Percentiles rank a stretch among this genome's conserved stretches.
Conservation (phyloP, 2,329 filamentous ascomycete species). For the Ophiostoma quercus region DNA sequence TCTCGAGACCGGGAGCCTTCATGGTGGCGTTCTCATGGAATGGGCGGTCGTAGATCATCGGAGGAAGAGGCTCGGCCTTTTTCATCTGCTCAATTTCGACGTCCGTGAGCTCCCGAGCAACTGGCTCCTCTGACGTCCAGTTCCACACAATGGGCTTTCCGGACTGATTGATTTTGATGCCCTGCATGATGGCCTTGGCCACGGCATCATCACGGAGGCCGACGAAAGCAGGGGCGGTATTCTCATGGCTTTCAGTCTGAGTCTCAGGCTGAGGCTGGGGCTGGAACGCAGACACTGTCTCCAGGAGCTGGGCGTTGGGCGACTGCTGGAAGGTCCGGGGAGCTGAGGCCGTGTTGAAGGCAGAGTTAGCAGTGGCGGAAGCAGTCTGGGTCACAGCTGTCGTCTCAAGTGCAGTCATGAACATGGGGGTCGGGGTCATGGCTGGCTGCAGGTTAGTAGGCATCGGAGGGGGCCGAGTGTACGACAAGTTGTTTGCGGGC, state of each 20-base stretch:
- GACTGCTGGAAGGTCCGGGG: background rate
- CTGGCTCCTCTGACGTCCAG: slow-evolving; percentile 16
- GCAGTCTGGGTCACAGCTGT: background rate
- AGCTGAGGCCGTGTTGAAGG: background rate
- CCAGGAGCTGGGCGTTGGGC: background rate
- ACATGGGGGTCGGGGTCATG: background rate
- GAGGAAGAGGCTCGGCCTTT: background rate
- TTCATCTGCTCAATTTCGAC: slow-evolving; percentile 10
- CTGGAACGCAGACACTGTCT: background rate
- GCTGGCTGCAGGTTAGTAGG: slow-evolving; percentile 11
- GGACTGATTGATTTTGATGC: slow-evolving; percentile 19
- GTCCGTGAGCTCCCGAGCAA: slow-evolving; percentile 14
- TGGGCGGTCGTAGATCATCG: background rate
- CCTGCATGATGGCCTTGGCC: slow-evolving; percentile 14
- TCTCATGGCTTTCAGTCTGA: background rate
- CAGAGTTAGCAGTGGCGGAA: background rate
- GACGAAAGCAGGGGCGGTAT: background rate
- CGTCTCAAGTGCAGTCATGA: background rate
- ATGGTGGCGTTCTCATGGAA: slow-evolving; percentile 1
- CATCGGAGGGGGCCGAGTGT: slow-evolving; percentile 3
- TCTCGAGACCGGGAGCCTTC: background rate
- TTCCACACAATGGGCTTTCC: slow-evolving; percentile 23
- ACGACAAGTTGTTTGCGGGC: background rate
- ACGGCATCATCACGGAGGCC: background rate
- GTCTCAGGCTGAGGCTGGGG: too few species aligned